A percentile compares a stretch with the other conserved stretches of the same genome.
phyloP scores from a whole-genome alignment of 371 early-diverging fungal species.

The Parasitella parasitica region DNA sequence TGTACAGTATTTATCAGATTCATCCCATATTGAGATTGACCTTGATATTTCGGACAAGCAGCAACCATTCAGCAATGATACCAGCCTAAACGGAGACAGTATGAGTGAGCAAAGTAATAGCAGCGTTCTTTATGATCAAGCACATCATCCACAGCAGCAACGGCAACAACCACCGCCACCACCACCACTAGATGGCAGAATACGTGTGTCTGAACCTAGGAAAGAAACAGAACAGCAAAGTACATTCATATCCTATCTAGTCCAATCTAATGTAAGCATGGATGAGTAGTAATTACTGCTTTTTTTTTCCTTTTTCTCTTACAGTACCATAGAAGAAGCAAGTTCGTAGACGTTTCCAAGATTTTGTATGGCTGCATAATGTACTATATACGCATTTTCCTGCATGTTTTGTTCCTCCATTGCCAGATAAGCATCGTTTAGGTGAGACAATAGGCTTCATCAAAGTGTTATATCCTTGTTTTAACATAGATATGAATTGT shows the following conservation, averaged over 20 bases:
- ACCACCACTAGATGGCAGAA: slow-evolving; percentile 14
- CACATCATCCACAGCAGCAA: not conserved
- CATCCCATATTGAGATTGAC: slow-evolving; percentile 19
- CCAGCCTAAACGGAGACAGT: not conserved
- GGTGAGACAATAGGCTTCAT: slow-evolving; percentile 43
- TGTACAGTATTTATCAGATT: slow-evolving; percentile 9
- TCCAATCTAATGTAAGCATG: slow-evolving; percentile 65
- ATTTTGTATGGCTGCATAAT: slow-evolving; percentile 89
- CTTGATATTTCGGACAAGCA: slow-evolving; percentile 25
- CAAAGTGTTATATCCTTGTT: not conserved
- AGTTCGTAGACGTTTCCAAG: slow-evolving; percentile 89
- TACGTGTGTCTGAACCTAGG: slow-evolving; percentile 61
- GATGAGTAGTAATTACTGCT: not conserved
- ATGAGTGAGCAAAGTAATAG: not conserved
- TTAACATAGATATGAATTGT: not conserved
- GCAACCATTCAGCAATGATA: not conserved
- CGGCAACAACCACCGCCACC: not conserved
- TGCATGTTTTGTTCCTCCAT: slow-evolving; percentile 85
- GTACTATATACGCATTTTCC: slow-evolving; percentile 73
- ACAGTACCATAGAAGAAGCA: slow-evolving; percentile 14
- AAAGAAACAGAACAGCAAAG: slow-evolving; percentile 87
- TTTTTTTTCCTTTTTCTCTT: not conserved
- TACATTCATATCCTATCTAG: slow-evolving; percentile 83
- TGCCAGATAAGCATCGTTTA: slow-evolving; percentile 91
- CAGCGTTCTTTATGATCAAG: not conserved